Conservation (phyloP, 345 rosid genomes). For the Lepidium africanum region DNA sequence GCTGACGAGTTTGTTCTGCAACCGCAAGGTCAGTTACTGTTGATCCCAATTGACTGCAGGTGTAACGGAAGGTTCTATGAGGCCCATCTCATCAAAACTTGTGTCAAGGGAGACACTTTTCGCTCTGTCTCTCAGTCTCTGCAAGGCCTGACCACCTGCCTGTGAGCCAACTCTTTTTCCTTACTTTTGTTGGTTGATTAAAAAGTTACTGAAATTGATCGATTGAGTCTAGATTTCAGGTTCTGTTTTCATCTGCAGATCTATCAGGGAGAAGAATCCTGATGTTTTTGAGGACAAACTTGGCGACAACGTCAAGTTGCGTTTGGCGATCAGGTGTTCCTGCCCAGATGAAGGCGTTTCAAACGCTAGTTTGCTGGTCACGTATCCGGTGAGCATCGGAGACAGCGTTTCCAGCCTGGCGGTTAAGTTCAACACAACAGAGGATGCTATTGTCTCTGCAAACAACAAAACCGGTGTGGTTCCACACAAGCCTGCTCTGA, state of each 20-base stretch:
- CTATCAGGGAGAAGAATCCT: conserved; percentile 48
- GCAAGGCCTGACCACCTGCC: conserved; percentile 65
- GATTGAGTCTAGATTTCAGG: not conserved
- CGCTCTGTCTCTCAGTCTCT: conserved; percentile 48
- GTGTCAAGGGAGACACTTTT: conserved; percentile 58
- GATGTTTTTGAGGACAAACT: conserved; percentile 40
- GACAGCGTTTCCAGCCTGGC: conserved; percentile 55
- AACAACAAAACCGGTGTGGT: conserved; percentile 42
- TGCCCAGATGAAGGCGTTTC: conserved; percentile 42
- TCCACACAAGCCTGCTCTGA: conserved; percentile 47
- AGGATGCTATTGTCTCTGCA: conserved; percentile 52
- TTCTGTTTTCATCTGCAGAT: conserved; percentile 8
- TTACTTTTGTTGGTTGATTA: no score
- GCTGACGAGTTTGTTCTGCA: conserved; percentile 42
- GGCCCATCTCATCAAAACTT: conserved; percentile 43
- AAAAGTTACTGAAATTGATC: no score
- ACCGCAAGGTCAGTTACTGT: conserved; percentile 36
- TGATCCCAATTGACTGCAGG: conserved; percentile 56
- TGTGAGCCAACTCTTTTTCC: not conserved
- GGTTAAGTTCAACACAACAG: conserved; percentile 48
- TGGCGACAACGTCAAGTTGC: conserved; percentile 33
- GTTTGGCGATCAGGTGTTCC: conserved; percentile 52
- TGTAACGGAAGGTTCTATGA: conserved; percentile 51
- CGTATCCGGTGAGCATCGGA: conserved; percentile 55
- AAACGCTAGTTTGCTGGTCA: conserved; percentile 34